Conservation (phyloP, 106 monocot genomes). For the Allium cepa region DNA sequence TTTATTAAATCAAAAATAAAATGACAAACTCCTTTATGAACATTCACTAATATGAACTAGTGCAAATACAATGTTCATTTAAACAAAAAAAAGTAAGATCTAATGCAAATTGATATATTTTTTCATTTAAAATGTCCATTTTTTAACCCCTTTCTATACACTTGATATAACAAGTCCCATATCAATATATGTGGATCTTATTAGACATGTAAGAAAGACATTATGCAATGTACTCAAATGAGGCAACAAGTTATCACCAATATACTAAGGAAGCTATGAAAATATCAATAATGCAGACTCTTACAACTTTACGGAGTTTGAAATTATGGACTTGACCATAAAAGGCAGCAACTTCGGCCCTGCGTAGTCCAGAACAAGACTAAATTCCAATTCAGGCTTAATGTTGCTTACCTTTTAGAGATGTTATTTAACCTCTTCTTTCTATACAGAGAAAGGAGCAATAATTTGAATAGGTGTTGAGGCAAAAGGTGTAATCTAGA, state of each 20-base stretch:
- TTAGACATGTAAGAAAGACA: too few species aligned
- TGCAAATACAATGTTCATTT: too few species aligned
- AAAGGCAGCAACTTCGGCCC: conserved; percentile 95
- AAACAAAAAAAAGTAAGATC: too few species aligned
- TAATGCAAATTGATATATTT: too few species aligned
- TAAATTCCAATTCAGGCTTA: conserved; percentile 69
- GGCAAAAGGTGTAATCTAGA: conserved; percentile 38
- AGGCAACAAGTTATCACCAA: conserved; percentile 62
- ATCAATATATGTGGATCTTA: conserved; percentile 73
- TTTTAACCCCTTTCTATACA: too few species aligned
- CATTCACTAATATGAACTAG: too few species aligned
- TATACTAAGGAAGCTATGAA: conserved; percentile 66
- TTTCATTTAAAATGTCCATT: too few species aligned
- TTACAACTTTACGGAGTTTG: conserved; percentile 48
- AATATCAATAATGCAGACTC: conserved; percentile 80
- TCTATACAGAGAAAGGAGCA: conserved; percentile 54
- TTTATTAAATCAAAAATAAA: too few species aligned
- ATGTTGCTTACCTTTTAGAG: conserved; percentile 86
- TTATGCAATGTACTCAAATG: conserved; percentile 66
- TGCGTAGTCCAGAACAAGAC: conserved; percentile 57
- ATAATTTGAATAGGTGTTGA: conserved; percentile 50
- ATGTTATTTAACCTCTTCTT: conserved; percentile 50
- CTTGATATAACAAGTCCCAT: conserved; percentile 69
- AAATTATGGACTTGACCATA: conserved; percentile 74
- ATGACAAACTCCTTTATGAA: too few species aligned